Conservation (phyloP, 129 eudicot species). For the Flaveria ramosissima region DNA sequence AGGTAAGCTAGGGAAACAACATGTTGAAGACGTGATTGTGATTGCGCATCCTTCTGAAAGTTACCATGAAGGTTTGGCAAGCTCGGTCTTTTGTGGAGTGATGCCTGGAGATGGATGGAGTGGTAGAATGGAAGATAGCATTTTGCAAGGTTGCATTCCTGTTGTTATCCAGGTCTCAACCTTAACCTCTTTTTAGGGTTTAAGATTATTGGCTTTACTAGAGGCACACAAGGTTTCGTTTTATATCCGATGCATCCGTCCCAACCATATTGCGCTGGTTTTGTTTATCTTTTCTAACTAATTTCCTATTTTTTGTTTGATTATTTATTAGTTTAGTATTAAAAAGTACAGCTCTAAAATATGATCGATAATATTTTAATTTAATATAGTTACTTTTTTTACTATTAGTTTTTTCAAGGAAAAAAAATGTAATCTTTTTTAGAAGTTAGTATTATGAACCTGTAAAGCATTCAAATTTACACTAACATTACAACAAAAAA, state of each 20-base stretch:
- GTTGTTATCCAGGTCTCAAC: conserved; percentile 80
- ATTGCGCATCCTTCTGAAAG: conserved; percentile 63
- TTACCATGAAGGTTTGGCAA: conserved; percentile 73
- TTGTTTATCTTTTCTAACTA: background rate
- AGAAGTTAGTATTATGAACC: background rate
- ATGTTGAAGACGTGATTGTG: conserved; percentile 78
- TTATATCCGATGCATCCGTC: background rate
- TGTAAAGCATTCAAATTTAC: background rate
- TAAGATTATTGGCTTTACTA: background rate
- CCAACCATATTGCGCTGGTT: background rate
- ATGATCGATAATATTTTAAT: background rate
- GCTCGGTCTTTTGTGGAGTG: conserved; percentile 88
- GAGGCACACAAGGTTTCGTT: too few species aligned
- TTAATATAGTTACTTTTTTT: too few species aligned
- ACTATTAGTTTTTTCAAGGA: background rate
- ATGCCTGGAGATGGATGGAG: conserved; percentile 99
- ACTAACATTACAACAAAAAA: too few species aligned
- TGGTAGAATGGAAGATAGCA: conserved; percentile 97
- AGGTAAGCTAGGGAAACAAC: conserved; percentile 90
- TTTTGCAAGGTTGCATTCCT: conserved; percentile 95
- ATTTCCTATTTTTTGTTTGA: background rate
- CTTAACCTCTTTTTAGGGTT: background rate
- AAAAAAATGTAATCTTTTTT: background rate
- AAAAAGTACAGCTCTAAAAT: background rate
- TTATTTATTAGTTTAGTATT: background rate